phyloP scores from a whole-genome alignment of 2,329 filamentous ascomycete species.

The Phyllosticta citriasiana region DNA sequence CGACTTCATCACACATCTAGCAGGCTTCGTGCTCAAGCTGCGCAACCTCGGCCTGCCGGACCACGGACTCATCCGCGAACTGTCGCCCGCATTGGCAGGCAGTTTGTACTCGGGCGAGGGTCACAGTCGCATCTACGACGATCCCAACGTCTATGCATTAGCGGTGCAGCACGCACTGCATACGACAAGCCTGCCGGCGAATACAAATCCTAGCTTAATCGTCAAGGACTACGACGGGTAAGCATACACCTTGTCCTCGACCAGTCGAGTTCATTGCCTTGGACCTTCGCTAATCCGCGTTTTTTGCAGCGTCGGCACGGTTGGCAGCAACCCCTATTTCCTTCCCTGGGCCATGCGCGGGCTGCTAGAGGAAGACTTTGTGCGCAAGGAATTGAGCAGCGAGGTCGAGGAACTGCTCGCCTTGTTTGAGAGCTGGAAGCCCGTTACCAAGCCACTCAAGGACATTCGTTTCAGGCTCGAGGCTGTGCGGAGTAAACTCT shows the following conservation, averaged over 20 bases:
- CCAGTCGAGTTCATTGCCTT: neutral
- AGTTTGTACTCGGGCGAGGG: slow-evolving; percentile 87
- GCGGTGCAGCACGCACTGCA: slow-evolving; percentile 39
- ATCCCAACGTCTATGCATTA: slow-evolving; percentile 68
- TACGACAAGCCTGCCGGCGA: slow-evolving; percentile 30
- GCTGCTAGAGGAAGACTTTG: slow-evolving; percentile 80
- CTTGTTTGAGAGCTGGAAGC: slow-evolving; percentile 92
- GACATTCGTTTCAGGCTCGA: slow-evolving; percentile 94
- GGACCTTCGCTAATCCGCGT: neutral
- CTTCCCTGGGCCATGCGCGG: slow-evolving; percentile 94
- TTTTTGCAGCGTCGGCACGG: slow-evolving; percentile 11
- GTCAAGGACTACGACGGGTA: slow-evolving; percentile 24
- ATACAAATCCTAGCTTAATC: slow-evolving; percentile 17
- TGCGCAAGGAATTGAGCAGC: slow-evolving; percentile 65
- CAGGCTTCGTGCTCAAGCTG: slow-evolving; percentile 87
- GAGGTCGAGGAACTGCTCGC: slow-evolving; percentile 73
- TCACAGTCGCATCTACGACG: slow-evolving; percentile 87
- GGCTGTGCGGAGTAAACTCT: slow-evolving; percentile 77
- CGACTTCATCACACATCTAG: slow-evolving; percentile 85
- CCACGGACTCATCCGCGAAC: slow-evolving; percentile 83
- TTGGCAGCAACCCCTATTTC: slow-evolving; percentile 69
- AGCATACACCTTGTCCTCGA: neutral
- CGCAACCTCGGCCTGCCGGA: slow-evolving; percentile 89
- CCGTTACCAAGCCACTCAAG: slow-evolving; percentile 78
- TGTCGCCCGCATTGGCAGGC: slow-evolving; percentile 79